phyloP scores from a whole-genome alignment of 83 land plant species.

The Larix sibirica region DNA sequence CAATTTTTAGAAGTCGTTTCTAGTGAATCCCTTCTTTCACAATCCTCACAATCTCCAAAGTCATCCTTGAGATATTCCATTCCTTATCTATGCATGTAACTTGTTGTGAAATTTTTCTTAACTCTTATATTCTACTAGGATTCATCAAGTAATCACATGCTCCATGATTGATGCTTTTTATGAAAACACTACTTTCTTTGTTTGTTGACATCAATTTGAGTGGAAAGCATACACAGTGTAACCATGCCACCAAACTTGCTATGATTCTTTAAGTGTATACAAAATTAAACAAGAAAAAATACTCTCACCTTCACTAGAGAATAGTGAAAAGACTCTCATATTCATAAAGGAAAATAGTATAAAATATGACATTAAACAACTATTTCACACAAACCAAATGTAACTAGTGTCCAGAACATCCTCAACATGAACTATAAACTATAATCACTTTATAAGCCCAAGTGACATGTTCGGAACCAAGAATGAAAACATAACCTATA shows the following conservation, averaged over 20 bases:
- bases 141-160: conserved; percentile 89
- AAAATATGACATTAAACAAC: too few species aligned
- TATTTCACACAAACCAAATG: too few species aligned
- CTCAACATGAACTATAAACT: too few species aligned
- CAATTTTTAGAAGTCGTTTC: conserved; percentile 1
- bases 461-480: too few species aligned
- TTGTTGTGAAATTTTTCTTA: conserved; percentile 84
- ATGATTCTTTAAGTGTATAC: background rate
- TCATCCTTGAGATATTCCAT: conserved; percentile 19
- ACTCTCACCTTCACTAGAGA: background rate
- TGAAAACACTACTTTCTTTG: conserved; percentile 73
- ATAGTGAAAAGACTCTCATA: background rate
- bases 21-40: background rate
- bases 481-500: too few species aligned
- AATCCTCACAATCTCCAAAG: conserved; percentile 25
- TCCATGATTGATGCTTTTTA: conserved; percentile 81
- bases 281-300: background rate
- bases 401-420: too few species aligned
- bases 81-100: conserved; percentile 42
- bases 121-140: conserved; percentile 76
- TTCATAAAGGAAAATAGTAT: background rate
- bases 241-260: background rate
- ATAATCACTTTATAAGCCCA: too few species aligned
- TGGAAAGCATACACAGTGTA: background rate
- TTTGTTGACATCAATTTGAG: conserved; percentile 77